phyloP scores from a whole-genome alignment of 179 eudicot genomes.

The Spinacia oleracea region DNA sequence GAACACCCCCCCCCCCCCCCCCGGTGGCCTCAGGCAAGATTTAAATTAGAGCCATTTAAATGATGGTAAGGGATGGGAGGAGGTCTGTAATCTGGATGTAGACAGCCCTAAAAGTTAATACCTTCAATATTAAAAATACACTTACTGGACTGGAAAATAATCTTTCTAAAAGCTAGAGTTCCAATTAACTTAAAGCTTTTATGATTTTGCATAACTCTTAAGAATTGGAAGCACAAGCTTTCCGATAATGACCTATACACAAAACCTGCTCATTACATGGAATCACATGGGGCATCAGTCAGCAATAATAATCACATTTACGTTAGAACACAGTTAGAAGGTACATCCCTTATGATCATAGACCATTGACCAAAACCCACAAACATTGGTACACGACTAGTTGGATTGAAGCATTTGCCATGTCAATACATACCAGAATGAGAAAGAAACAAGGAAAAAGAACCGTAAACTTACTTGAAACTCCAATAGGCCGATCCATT shows the following conservation, averaged over 20 bases:
- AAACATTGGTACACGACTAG: neutral
- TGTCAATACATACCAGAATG: conserved; percentile 6
- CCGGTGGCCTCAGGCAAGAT: too few species aligned
- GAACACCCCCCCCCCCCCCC: neutral
- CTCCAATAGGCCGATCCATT: conserved; percentile 70
- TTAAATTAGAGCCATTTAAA: too few species aligned
- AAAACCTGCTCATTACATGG: neutral
- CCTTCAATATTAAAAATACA: too few species aligned
- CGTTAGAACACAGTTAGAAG: neutral
- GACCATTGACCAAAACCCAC: neutral
- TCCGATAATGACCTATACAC: neutral
- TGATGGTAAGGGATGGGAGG: too few species aligned
- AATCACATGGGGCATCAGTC: neutral
- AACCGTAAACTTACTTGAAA: conserved; percentile 61
- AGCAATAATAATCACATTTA: neutral
- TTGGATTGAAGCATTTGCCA: neutral
- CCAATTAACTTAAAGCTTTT: neutral
- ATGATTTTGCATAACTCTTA: neutral
- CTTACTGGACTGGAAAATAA: neutral
- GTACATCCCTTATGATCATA: neutral
- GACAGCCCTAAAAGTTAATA: too few species aligned
- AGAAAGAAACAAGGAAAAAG: neutral
- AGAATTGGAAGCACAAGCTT: neutral
- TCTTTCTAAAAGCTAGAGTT: neutral
- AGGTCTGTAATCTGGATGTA: neutral